Conservation (phyloP, 2,329 filamentous ascomycete genomes). For the Davidsoniella neocaledoniae region DNA sequence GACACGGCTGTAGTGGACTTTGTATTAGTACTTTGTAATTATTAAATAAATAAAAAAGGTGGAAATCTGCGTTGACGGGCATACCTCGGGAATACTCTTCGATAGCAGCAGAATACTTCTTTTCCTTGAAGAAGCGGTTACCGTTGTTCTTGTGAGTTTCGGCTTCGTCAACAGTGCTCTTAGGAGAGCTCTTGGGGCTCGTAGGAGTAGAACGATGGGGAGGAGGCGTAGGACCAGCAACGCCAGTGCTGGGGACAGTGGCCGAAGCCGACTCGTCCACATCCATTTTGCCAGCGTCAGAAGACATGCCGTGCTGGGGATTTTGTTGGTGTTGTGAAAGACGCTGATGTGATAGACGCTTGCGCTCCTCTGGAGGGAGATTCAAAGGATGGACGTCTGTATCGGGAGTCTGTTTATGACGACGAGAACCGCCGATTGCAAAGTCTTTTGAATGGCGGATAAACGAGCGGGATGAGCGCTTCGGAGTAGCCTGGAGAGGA, state of each 20-base stretch:
- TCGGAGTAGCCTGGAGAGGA: slow-evolving; percentile 1
- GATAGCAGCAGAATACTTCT: slow-evolving; percentile 75
- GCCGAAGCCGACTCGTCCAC: slow-evolving; percentile 47
- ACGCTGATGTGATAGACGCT: slow-evolving; percentile 41
- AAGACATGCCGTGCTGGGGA: slow-evolving; percentile 28
- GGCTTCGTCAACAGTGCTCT: slow-evolving; percentile 51
- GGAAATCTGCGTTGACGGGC: slow-evolving; percentile 2
- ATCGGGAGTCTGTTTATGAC: slow-evolving; percentile 35
- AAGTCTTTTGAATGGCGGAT: slow-evolving; percentile 32
- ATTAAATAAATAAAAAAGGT: slow-evolving; percentile 11
- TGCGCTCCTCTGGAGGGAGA: slow-evolving; percentile 73
- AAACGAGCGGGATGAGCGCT: slow-evolving; percentile 21
- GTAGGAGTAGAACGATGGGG: slow-evolving; percentile 41
- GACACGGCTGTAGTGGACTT: slow-evolving; percentile 58
- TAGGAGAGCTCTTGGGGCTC: slow-evolving; percentile 40
- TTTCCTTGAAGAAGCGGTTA: slow-evolving; percentile 94
- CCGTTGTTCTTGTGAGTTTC: slow-evolving; percentile 84
- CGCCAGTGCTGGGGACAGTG: slow-evolving; percentile 35
- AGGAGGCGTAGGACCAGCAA: slow-evolving; percentile 42
- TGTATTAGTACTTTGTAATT: not conserved
- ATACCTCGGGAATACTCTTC: slow-evolving; percentile 89
- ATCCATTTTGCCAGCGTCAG: slow-evolving; percentile 52
- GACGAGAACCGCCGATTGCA: slow-evolving; percentile 28
- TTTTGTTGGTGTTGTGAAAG: slow-evolving; percentile 9
- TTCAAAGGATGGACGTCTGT: slow-evolving; percentile 74